Evolutionary conservation across 2,329 filamentous ascomycete genomes (phyloP), one percentile per base, ranked within the genome.

Genomic region (Neofusicoccum laricinum): DNA sequence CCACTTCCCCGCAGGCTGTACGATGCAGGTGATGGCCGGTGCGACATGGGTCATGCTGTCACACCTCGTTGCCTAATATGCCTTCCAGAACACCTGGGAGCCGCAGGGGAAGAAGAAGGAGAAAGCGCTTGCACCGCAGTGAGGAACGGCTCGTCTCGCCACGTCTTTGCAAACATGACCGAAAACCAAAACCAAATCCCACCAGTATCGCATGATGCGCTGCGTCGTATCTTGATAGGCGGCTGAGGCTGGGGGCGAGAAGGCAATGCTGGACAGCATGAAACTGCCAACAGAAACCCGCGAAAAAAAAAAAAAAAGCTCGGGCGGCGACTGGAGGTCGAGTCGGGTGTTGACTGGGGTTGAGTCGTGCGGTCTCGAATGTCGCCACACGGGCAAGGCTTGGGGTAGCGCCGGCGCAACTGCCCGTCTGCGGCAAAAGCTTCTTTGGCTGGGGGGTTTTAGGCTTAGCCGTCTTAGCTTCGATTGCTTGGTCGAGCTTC

Each of bases 261-360:
- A 6, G 25, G 25, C 25, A 30, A 30, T 30, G 25, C 25, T 25
- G 30, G 55, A 59, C 55, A 59, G 38, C 43, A 46, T 41, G 11
- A 59, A 59, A 59, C 55, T 59, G 55, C 55, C 41, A 46, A 59
- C 55, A 17, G 17, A 46, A 59, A 59, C 41, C 36, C 36, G 25
- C 25, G 25, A 30, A 21, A 6, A 14, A 36, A 12, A 14, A 36
- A 12, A 3, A 10, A 7, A 36, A 57, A 25, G 55, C 55, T 25
- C 40, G n/a, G 12, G 41, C 55, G 40, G 21, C 19, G 12, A 14
- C 17, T 4, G 21, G 15, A 15, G 21, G 51, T 36, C 14, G 51
- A 17, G 19, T 43, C 12, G 38, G 14, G 14, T 32, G 15, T n/a
- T n/a, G n/a, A n/a, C n/a, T n/a, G n/a, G n/a, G 53, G 19, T 17